These are phyloP conservation scores for Neckera pumila DNA, from an alignment of 225 moss, liverwort and hornwort species.

Conservation along the genomic window DNA sequence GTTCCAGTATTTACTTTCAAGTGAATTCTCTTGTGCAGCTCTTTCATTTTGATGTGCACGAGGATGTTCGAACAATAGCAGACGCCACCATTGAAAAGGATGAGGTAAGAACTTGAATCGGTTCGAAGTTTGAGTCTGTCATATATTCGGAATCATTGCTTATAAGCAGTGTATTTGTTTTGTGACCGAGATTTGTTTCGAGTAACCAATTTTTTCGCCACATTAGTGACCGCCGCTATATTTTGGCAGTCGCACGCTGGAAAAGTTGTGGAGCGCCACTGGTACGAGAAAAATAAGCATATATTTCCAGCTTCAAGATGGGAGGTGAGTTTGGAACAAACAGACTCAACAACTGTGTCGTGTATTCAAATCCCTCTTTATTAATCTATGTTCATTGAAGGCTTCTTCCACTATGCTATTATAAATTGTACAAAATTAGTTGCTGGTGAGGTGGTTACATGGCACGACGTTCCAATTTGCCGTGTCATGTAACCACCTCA, in stretches of 20 bases:
- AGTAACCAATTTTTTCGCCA: background rate
- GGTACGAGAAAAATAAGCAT: slow-evolving; percentile 94
- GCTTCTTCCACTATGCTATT: background rate
- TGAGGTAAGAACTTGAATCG: slow-evolving; percentile 40
- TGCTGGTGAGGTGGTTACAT: background rate
- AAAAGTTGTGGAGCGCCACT: slow-evolving; percentile 97
- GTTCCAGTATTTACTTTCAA: background rate
- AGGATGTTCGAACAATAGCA: slow-evolving; percentile 98
- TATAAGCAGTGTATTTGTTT: background rate
- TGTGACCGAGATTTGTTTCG: background rate
- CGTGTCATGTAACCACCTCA: too few relatives aligned
- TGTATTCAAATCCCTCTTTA: background rate
- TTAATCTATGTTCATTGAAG: background rate
- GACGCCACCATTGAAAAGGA: slow-evolving; percentile 99
- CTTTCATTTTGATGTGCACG: slow-evolving; percentile 98
- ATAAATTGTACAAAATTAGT: background rate
- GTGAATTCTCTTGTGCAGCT: slow-evolving; percentile 43
- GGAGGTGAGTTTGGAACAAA: slow-evolving; percentile 15
- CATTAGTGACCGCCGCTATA: background rate
- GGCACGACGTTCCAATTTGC: background rate
- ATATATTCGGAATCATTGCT: background rate
- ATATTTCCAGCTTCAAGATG: slow-evolving; percentile 44
- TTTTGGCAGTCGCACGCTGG: slow-evolving; percentile 84
- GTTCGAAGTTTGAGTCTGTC: background rate
- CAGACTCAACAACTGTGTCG: background rate